phyloP scores from a whole-genome alignment of 108 stramenopile species.

The Pelagomonas calceolata region DNA sequence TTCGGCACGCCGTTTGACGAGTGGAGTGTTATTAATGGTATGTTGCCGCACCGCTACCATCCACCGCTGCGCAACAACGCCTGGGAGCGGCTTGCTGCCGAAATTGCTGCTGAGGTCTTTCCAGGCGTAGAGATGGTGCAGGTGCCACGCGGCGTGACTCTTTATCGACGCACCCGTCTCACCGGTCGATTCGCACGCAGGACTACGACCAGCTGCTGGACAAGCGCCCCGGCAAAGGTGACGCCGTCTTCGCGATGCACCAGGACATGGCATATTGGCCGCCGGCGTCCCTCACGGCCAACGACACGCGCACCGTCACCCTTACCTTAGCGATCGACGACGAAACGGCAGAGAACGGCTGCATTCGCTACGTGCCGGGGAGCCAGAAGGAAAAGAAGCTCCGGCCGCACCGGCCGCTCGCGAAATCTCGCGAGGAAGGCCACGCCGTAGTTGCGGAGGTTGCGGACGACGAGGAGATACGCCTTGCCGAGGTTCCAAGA shows the following conservation, averaged over 20 bases:
- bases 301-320: conserved; percentile 44
- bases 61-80: conserved; percentile 39
- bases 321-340: conserved; percentile 51
- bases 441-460: conserved; percentile 53
- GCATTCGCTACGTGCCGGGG: conserved; percentile 45
- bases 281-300: conserved; percentile 26
- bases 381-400: conserved; percentile 26
- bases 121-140: conserved; percentile 34
- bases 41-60: conserved; percentile 46
- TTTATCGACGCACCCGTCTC: too few relatives aligned
- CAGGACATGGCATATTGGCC: conserved; percentile 54
- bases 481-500: conserved; percentile 30
- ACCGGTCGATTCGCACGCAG: too few relatives aligned
- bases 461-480: too few relatives aligned
- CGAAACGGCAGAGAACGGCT: conserved; percentile 45
- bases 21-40: conserved; percentile 47
- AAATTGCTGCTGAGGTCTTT: conserved; percentile 40
- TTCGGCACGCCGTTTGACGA: conserved; percentile 46
- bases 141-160: too few relatives aligned
- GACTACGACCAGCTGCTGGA: conserved; percentile 50
- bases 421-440: conserved; percentile 35
- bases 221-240: conserved; percentile 39
- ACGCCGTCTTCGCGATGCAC: conserved; percentile 24
- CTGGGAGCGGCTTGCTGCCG: conserved; percentile 36
- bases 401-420: conserved; percentile 10